Conservation (phyloP, 495 filamentous ascomycete genomes). For the Podospora fimiseda region DNA sequence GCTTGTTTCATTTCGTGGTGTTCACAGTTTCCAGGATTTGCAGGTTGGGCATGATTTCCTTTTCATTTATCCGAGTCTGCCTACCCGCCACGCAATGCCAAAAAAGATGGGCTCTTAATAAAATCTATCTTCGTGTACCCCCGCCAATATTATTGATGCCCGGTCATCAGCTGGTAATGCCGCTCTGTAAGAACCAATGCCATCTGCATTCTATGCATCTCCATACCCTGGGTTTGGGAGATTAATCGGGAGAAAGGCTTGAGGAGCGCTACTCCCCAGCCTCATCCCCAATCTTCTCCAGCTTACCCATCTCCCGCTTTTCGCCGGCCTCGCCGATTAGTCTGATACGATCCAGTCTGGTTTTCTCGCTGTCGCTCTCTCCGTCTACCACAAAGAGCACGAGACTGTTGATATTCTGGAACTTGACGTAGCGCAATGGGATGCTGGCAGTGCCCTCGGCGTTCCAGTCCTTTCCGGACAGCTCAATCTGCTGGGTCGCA, state of each 20-base stretch:
- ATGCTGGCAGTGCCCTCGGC: conserved; percentile 80
- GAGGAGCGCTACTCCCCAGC: conserved; percentile 46
- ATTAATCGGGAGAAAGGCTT: neutral
- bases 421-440: conserved; percentile 87
- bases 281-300: conserved; percentile 91
- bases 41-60: conserved; percentile 12
- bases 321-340: conserved; percentile 89
- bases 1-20: conserved; percentile 11
- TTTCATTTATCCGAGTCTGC: conserved; percentile 18
- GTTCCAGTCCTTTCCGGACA: conserved; percentile 79
- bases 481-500: conserved; percentile 67
- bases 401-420: conserved; percentile 82
- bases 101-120: neutral
- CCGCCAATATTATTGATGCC: conserved; percentile 16
- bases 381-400: conserved; percentile 87
- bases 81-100: conserved; percentile 13
- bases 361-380: conserved; percentile 77
- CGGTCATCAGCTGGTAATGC: conserved; percentile 14
- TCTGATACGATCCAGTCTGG: conserved; percentile 76
- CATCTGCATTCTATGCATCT: neutral
- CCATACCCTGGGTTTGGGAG: too few relatives aligned
- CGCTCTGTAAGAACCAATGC: too few relatives aligned
- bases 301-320: conserved; percentile 85
- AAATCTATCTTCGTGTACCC: neutral
- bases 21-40: conserved; percentile 14